These are phyloP conservation scores for Nothomitra cinnamomea DNA, from an alignment of 2,329 filamentous ascomycete species.

Conservation along the genomic window DNA sequence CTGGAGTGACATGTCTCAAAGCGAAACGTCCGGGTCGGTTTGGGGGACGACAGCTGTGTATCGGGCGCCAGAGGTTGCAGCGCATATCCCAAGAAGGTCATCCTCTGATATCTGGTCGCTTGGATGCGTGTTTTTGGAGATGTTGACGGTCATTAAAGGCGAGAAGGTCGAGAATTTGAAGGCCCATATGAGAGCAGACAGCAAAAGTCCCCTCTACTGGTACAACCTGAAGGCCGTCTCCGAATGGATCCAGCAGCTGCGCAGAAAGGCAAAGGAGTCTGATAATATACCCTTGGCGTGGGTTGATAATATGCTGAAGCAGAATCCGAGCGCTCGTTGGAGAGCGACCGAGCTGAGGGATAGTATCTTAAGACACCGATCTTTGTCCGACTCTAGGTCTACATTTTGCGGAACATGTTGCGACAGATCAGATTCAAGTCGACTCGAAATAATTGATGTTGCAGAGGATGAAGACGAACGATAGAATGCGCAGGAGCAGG, in stretches of 20 bases:
- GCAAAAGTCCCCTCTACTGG: background rate
- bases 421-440: background rate
- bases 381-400: too few species aligned
- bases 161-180: background rate
- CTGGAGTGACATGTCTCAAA: constrained; percentile 95
- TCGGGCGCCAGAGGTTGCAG: constrained; percentile 85
- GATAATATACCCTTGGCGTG: background rate
- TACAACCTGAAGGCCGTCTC: background rate
- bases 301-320: background rate
- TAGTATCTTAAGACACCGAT: too few species aligned
- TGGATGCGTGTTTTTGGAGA: constrained; percentile 91
- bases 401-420: too few species aligned
- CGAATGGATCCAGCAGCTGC: background rate
- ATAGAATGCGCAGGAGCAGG: background rate
- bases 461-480: background rate
- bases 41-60: constrained; percentile 99
- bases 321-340: too few species aligned
- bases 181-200: background rate
- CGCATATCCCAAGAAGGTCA: constrained; percentile 61
- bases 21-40: constrained; percentile 95
- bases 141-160: constrained; percentile 48
- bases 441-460: background rate
- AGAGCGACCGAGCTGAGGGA: too few species aligned
- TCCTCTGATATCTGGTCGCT: constrained; percentile 87
- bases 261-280: background rate